Base-by-base conservation (phyloP, 192 early-diverging fungal species). In the Rhizophagus sp. region DNA sequence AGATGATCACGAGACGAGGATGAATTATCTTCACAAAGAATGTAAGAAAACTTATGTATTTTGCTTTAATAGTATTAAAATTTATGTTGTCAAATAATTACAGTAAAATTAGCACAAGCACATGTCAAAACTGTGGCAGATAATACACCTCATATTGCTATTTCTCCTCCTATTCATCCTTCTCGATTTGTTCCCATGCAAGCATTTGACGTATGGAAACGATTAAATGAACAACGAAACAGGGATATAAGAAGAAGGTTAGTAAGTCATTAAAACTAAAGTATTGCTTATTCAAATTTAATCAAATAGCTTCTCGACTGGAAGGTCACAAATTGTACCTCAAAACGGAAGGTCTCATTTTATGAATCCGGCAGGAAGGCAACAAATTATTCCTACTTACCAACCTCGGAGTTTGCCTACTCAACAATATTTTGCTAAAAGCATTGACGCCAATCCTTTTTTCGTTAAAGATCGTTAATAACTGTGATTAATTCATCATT, bases 31-130 rank as follows among this genome's bases (percentile, higher is more conserved):
- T 62, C 73, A 36, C 17, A 41, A 62, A 39, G 61, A 57, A 62
- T 62, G 73, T 75, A 62, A 22, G 73, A 34, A n/a, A 8, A 62
- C 8, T 62, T 19, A 62, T n/a, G 19, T 11, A 30, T 70, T 41
- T 22, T 22, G 4, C 24, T 19, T n/a, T 15, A 10, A 15, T 10
- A 15, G n/a, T 66, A 12, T 25, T 66, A 3, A n/a, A 6, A 33
- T 66, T 66, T n/a, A 66, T 15, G 17, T 66, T 34, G 9, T 24
- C 11, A 17, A 66, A 33, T 25, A 66, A 66, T 34, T 66, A 34
- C 41, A 44, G 68, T 70, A 19, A 70, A 70, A n/a, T 70, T 70
- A 36, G 68, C 68, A 39, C 68, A 70, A 73, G 22, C 72, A 24
- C 72, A 73, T 11, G 27, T 57, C 15, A 73, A 50, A 73, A 13